Base-by-base conservation (phyloP, 1,139 yeast species). In the Pichia sp. region DNA sequence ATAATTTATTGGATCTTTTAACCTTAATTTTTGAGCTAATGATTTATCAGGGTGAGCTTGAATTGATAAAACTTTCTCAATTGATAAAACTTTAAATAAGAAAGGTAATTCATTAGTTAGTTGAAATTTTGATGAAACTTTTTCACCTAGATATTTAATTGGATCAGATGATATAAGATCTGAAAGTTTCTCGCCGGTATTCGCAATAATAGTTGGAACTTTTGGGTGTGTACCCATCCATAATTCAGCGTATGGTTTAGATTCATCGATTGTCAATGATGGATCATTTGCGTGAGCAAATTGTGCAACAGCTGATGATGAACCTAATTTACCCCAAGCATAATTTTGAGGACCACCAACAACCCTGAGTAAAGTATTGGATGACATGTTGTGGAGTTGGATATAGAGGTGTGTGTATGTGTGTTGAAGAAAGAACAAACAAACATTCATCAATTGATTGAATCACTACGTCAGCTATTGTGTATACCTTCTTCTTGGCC, bases 171-270 rank as follows among this genome's bases (percentile, higher is more conserved):
- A 64, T 38, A 89, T 75, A 37, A 85, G 62, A 15, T 83, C 84
- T 48, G 89, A 72, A 57, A 91, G 71, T 21, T 71, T 59, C 41
- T 50, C 48, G 50, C 72, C 66, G 31, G 77, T 77, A 23, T 68
- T 73, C 17, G 73, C 71, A 34, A 76, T 72, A 40, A 66, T 66
- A n/a, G 95, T 82, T 17, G 97, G 96, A 12, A 84, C 88, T 38
- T 84, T 82, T 39, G 95, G 93, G 59, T 91, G 98, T 23, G 97
- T 88, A 23, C 98, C 98, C 98, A 91, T 91, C 98, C 98, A 91
- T 53, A 91, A 71, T 61, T 84, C 94, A 28, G 95, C 94, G 55
- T 84, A 84, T 11, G 95, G 97, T 60, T 80, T 77, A 35, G 69
- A 43, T 53, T 80, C 89, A 51, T 83, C 86, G 43, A 88, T 72